Base-by-base conservation (phyloP, 2,329 filamentous ascomycete genomes). In the Fusarium sp. region DNA sequence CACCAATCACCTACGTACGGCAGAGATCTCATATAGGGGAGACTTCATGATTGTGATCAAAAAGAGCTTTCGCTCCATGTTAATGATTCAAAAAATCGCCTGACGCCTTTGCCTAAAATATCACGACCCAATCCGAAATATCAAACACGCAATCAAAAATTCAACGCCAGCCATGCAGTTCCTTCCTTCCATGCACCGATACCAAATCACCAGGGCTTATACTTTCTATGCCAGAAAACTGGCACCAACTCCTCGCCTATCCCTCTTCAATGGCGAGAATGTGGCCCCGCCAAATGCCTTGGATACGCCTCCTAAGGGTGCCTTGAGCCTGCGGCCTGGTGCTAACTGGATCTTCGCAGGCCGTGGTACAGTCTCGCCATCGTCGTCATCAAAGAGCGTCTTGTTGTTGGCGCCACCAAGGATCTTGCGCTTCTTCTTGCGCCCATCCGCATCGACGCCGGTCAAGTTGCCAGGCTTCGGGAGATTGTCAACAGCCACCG, bases 221-320 rank as follows among this genome's bases (percentile, higher is more conserved):
- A 36, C 41, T 54, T 16, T 23, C 27, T 46, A 30, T 34, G 88
- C 57, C 62, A 90, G 77, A 71, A 91, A 91, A 74, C 89, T 91
- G 57, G 89, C 89, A 65, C 85, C 84, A 4, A 88, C 85, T 34
- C 89, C 89, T 65, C 90, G 88, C 62, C 87, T 86, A 53, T 94
- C 89, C 76, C 88, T 87, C 82, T 94, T 94, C 63, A 94, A 80
- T 8, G 92, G 92, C 16, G 92, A 94, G 77, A 94, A 94, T 5
- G 84, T 75, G 16, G 81, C 82, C 12, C 83, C 83, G 12, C 85
- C 74, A 54, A 91, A 88, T 0, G 81, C 87, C 75, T 80, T 84
- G 44, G 81, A 78, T n/a, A 77, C 77, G 34, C 80, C 78, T 40
- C 75, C 81, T 47, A 86, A 78, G 2, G 79, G 80, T 28, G 80